Evolutionary conservation across 495 filamentous ascomycete genomes (phyloP), one percentile per base, ranked within the genome.

Genomic region (Trichoderma erinaceum): DNA sequence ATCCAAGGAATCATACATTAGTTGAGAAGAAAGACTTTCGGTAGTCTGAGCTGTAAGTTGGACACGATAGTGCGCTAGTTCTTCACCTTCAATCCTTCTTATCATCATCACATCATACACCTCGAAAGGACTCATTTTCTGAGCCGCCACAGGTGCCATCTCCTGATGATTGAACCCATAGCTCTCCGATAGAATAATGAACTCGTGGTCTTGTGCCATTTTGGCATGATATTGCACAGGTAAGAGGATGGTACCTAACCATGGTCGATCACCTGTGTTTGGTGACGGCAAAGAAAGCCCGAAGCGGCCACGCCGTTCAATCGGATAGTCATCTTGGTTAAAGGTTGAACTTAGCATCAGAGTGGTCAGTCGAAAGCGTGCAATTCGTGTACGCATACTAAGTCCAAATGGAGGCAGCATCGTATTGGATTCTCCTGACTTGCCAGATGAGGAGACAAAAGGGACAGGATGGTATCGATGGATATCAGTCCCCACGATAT

Each of bases 161-260:
- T 52, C 48, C n/a, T 52, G 48, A 4, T 18, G 48, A 52, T 23
- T 23, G 48, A 52, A 52, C 3, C 48, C 48, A 52, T 52, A 52
- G 48, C 48, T 52, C n/a, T 52, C 48, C 48, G 48, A 52, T 25
- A 52, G 48, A 52, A 52, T 52, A 21, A 52, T 52, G 48, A 52
- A 52, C 48, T 52, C 48, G 10, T 52, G 48, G 21, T 52, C 48
- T 21, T 52, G 48, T 11, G 48, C 18, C 48, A 52, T 52, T 21
- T 52, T 52, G 3, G 48, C 48, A 52, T 21, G 48, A 52, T 52
- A 52, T 18, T 52, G 48, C 18, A 52, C 48, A 2, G 48, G 48
- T 1, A 52, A 11, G n/a, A 52, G 48, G 21, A 52, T 52, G n/a
- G 48, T 52, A 7, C 48, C 48, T n/a, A 52, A 6, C 48, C 48